These are phyloP conservation scores for Antrodiella citrinella DNA, from an alignment of 768 basidiomycete species.

Conservation along the genomic window DNA sequence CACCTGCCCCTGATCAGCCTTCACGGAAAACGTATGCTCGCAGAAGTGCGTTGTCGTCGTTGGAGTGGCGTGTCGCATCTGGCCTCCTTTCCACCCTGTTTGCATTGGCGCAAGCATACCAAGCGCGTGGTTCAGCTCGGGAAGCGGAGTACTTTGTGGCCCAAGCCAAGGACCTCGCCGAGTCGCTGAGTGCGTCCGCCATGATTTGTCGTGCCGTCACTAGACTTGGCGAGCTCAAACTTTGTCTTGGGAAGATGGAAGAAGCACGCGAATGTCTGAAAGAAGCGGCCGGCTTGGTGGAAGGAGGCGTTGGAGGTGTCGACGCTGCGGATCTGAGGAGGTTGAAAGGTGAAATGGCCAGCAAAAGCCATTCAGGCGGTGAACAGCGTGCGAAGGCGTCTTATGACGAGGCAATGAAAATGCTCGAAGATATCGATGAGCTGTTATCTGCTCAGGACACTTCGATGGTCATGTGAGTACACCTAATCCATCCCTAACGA, in stretches of 20 bases:
- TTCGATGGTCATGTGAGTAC: background rate
- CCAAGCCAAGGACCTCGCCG: conserved; percentile 68
- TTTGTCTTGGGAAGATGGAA: conserved; percentile 52
- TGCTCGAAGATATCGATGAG: conserved; percentile 56
- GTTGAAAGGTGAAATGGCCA: conserved; percentile 40
- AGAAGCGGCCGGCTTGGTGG: conserved; percentile 38
- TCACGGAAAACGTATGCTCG: background rate
- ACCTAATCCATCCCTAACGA: background rate
- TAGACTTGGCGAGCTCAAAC: conserved; percentile 59
- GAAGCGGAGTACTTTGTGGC: conserved; percentile 82
- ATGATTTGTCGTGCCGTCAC: conserved; percentile 59
- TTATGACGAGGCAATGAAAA: conserved; percentile 47
- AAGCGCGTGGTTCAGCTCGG: conserved; percentile 68
- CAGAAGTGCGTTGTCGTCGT: background rate
- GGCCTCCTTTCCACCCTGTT: conserved; percentile 62
- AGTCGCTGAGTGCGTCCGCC: conserved; percentile 56
- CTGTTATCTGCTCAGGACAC: conserved; percentile 47
- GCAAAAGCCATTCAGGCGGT: conserved; percentile 20
- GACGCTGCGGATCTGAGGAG: conserved; percentile 54
- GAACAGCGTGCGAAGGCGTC: conserved; percentile 40
- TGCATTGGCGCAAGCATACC: conserved; percentile 55
- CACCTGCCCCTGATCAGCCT: conserved; percentile 3
- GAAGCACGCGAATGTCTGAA: conserved; percentile 49
- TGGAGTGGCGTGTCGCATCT: conserved; percentile 74
- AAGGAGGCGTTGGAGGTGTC: conserved; percentile 36